Evolutionary conservation across 805 yeast genomes (phyloP).

Genomic region (Osmozyma mogii): DNA sequence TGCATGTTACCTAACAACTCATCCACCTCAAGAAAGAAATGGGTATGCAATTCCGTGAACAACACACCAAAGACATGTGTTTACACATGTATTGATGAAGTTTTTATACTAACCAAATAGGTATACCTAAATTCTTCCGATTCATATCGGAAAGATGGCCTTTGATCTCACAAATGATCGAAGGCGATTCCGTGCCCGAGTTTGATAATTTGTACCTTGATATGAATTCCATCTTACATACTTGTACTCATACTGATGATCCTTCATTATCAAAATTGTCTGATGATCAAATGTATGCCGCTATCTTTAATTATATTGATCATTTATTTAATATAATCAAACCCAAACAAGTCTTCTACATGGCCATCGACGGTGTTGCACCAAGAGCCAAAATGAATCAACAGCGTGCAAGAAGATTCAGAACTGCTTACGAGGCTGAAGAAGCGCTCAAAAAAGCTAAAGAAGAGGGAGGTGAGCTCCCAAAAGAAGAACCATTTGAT

Average conservation of each 20-base stretch:
- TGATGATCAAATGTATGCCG: conserved; percentile 86
- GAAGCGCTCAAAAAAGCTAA: conserved; percentile 66
- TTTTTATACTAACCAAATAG: conserved; percentile 21
- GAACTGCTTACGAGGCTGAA: conserved; percentile 92
- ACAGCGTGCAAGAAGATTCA: conserved; percentile 91
- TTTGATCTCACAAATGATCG: conserved; percentile 76
- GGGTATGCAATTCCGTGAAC: no score
- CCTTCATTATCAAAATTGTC: conserved; percentile 56
- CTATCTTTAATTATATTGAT: conserved; percentile 92
- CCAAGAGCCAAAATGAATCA: conserved; percentile 99
- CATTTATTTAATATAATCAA: conserved; percentile 81
- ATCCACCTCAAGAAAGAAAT: no score
- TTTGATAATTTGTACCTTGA: conserved; percentile 92
- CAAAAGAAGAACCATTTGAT: conserved; percentile 82
- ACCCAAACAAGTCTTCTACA: conserved; percentile 80
- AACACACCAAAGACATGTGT: no score
- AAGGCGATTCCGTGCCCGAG: conserved; percentile 78
- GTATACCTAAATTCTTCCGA: conserved; percentile 95
- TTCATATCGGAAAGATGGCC: conserved; percentile 99
- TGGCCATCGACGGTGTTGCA: conserved; percentile 99
- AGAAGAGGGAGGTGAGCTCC: conserved; percentile 62
- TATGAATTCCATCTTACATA: conserved; percentile 95
- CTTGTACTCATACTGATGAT: conserved; percentile 78
- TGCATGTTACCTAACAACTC: no score
- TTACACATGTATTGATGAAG: no score